Percentiles rank a stretch among this genome's conserved stretches.
Evolutionary conservation across 768 basidiomycete genomes (phyloP).

Genomic region (Heimioporus sp.): DNA sequence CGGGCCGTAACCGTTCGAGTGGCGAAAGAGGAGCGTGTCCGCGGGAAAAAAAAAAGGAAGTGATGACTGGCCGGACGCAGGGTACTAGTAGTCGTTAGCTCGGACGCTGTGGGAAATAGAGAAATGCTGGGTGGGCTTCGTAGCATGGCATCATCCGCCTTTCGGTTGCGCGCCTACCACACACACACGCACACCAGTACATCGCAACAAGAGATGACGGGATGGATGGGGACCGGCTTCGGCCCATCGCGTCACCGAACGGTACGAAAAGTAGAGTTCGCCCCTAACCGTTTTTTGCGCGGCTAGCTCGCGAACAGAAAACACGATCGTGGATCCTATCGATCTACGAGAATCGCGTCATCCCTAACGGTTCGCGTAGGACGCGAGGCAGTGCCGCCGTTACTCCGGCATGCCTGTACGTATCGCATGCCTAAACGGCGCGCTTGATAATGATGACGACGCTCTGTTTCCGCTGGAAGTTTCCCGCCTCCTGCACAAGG

Average conservation of each 20-base stretch:
- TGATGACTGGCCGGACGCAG: conserved; percentile 8
- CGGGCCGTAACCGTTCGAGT: conserved; percentile 8
- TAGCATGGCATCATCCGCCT: no score
- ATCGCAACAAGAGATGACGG: no score
- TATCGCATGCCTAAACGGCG: conserved; percentile 4
- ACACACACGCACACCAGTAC: no score
- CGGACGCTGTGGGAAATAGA: conserved; percentile 24
- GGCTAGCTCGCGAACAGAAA: background rate
- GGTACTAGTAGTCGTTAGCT: conserved; percentile 16
- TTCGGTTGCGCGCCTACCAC: no score
- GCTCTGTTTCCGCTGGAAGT: conserved; percentile 2
- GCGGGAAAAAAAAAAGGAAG: conserved; percentile 11
- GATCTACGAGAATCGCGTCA: conserved; percentile 8
- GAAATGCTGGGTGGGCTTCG: no score
- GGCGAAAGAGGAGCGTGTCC: conserved; percentile 13
- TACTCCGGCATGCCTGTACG: conserved; percentile 7
- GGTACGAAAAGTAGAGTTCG: background rate
- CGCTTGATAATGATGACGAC: conserved; percentile 9
- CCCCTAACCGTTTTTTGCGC: conserved; percentile 8
- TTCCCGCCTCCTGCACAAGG: conserved; percentile 1
- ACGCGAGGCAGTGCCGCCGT: background rate
- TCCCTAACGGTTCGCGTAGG: conserved; percentile 6
- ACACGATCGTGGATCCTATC: conserved; percentile 11
- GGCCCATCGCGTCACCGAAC: no score
- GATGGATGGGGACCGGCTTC: no score